Evolutionary conservation across 2,329 filamentous ascomycete species (phyloP).

Genomic region (Echinosphaeria canescens): DNA sequence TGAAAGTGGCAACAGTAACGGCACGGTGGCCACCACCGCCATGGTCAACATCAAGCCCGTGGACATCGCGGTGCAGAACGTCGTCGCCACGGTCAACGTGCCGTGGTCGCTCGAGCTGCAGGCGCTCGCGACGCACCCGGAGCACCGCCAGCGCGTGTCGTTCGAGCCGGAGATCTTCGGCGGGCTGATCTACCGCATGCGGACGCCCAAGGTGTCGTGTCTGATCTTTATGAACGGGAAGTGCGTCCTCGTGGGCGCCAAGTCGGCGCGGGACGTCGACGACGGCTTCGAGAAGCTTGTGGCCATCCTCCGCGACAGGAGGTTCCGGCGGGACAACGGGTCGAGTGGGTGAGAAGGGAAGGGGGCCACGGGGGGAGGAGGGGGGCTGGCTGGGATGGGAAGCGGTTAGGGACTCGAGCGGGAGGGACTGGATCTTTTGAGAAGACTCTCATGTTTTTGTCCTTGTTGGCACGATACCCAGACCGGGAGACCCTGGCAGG

Average conservation of each 20-base stretch:
- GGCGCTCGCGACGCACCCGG: constrained; percentile 80
- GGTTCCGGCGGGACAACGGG: no score
- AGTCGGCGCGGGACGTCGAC: constrained; percentile 96
- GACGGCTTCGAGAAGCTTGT: constrained; percentile 89
- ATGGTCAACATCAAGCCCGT: constrained; percentile 99
- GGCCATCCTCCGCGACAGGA: no score
- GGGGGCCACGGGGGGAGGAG: no score
- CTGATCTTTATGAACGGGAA: constrained; percentile 97
- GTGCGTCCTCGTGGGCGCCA: constrained; percentile 93
- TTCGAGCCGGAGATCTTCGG: constrained; percentile 98
- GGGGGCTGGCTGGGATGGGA: no score
- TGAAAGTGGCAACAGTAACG: no score
- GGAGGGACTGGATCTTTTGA: no score
- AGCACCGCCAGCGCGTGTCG: constrained; percentile 98
- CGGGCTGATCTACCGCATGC: constrained; percentile 99
- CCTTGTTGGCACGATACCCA: no score
- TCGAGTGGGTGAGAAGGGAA: no score
- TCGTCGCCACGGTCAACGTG: constrained; percentile 96
- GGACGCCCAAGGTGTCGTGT: constrained; percentile 97
- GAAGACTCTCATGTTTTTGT: no score
- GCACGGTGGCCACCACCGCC: no score
- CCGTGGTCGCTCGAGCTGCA: constrained; percentile 97
- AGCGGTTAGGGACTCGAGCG: no score
- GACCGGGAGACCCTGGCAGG: no score
- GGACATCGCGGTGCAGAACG: constrained; percentile 99